These are phyloP conservation scores for Beauveria asiatica DNA, from an alignment of 2,329 filamentous ascomycete genomes.

Conservation along the genomic window DNA sequence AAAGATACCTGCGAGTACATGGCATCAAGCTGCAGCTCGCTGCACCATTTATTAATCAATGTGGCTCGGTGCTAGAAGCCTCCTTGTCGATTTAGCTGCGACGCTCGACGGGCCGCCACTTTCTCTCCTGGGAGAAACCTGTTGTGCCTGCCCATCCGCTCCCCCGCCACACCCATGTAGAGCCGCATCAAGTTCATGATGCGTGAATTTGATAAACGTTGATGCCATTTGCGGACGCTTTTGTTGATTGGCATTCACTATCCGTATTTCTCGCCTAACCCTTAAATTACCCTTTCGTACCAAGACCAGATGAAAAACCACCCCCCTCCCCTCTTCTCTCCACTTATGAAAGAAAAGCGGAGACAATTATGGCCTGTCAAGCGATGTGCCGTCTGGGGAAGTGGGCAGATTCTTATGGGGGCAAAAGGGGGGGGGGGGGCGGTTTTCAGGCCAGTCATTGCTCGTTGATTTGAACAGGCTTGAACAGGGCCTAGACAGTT, in stretches of 20 bases:
- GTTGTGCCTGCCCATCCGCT: not conserved
- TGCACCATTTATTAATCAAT: not conserved
- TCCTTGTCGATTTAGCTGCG: not conserved
- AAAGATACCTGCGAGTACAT: constrained; percentile 4
- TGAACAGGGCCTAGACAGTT: too few species aligned
- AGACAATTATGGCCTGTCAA: not conserved
- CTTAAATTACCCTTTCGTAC: not conserved
- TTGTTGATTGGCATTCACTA: not conserved
- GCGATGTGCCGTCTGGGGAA: constrained; percentile 10
- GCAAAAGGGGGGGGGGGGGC: not conserved
- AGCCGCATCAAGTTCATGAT: not conserved
- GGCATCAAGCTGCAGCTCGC: not conserved
- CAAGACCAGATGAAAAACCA: not conserved
- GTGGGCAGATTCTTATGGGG: not conserved
- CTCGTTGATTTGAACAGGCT: not conserved
- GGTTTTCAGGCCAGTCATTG: not conserved
- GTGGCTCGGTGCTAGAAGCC: not conserved
- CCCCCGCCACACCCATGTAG: not conserved
- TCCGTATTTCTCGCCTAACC: not conserved
- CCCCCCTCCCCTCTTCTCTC: not conserved
- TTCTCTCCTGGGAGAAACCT: not conserved
- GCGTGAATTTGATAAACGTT: not conserved
- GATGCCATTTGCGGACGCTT: not conserved
- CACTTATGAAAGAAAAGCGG: not conserved
- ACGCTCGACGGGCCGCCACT: not conserved